These are phyloP conservation scores for Epichloe bromicola DNA, from an alignment of 2,329 filamentous ascomycete genomes.

Conservation along the genomic window DNA sequence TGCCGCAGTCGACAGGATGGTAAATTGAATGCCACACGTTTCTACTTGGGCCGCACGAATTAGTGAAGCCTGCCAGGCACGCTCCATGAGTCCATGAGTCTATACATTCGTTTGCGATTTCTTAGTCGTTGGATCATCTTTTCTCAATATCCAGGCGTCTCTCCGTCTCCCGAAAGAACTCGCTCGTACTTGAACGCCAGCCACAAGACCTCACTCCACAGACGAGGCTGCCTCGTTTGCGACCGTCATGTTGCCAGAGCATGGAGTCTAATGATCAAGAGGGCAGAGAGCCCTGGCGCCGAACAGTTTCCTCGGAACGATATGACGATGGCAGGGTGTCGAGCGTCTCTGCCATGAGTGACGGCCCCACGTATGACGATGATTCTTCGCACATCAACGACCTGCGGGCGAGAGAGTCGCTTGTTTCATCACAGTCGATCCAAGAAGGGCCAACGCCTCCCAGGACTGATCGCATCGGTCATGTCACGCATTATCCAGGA, in stretches of 20 bases:
- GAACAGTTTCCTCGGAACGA: not conserved
- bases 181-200: not conserved
- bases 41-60: not conserved
- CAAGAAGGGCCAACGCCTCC: conserved; percentile 6
- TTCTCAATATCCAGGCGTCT: too few relatives aligned
- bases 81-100: too few relatives aligned
- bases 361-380: conserved; percentile 17
- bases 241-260: conserved; percentile 12
- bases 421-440: conserved; percentile 9
- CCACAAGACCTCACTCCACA: not conserved
- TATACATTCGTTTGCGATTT: not conserved
- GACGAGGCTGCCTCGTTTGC: conserved; percentile 2
- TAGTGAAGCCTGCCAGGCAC: not conserved
- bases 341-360: conserved; percentile 21
- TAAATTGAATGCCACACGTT: not conserved
- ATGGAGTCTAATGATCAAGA: conserved; percentile 20
- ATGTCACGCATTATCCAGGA: conserved; percentile 10
- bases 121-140: too few relatives aligned
- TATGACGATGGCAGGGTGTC: conserved; percentile 9
- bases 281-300: conserved; percentile 16
- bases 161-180: not conserved
- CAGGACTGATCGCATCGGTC: conserved; percentile 9
- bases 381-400: conserved; percentile 9
- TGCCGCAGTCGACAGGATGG: not conserved
- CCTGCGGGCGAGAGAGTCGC: conserved; percentile 15